Base-by-base conservation (phyloP, 2,329 filamentous ascomycete genomes). In the Clarireedia homoeocarpa region DNA sequence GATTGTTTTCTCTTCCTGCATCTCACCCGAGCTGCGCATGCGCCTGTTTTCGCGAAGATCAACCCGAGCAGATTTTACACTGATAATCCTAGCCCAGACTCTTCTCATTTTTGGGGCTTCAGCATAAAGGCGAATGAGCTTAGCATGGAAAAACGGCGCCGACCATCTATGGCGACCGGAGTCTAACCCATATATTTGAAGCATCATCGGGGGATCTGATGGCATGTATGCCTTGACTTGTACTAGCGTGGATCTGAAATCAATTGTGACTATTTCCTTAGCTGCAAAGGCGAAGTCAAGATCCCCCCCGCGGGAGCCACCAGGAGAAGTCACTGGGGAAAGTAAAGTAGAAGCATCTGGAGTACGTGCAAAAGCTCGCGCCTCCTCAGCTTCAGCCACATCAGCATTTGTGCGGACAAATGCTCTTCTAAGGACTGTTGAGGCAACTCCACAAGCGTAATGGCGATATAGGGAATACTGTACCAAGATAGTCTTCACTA, bases 401-500 rank as follows among this genome's bases (percentile, higher is more conserved):
- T 79, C 77, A 26, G 71, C 72, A 39, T 73, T 72, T 1, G 79
- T 78, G 57, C 73, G 76, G 69, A 82, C 71, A 61, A 91, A 88
- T 0, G 87, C 86, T 65, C 83, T 84, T 53, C 79, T 79, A 24
- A 99, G 71, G 2, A 95, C 89, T 67, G 84, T 85, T 24, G 80
- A 75, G 7, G 92, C 94, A 58, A 97, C 84, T 1, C 90, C 88
- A 26, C 95, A 79, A 0, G 91, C 87, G 67, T 96, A 99, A 68
- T 96, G 91, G 3, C 91, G 86, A 70, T 95, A 96, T 0, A 99
- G 79, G 0, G 95, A 99, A 68, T 97, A 97, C 51, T 95, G 87
- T 6, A 95, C 67, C 59, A 89, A 83, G 2, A 99, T 73, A 5
- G 88, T 89, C 62, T 87, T 86, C 20, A 94, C 80, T 52, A 88